Base-by-base conservation (phyloP, 108 stramenopile genomes). In the Cyclotella sp. region DNA sequence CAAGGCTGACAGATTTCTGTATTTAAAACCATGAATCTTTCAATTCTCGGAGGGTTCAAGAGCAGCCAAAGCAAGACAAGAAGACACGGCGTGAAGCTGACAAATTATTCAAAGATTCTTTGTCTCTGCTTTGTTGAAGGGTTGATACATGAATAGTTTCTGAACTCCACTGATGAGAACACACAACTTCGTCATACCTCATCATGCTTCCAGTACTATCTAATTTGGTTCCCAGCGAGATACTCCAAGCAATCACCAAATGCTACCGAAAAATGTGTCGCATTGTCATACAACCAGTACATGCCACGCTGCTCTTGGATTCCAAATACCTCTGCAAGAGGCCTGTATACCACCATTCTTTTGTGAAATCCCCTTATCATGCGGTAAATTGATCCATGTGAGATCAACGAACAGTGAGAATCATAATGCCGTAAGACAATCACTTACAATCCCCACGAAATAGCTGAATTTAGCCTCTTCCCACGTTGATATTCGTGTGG, bases 331-430 rank as follows among this genome's bases (percentile, higher is more conserved):
- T 62, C 39, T 24, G 60, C 60, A 39, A 62, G 60, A 3, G 60
- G 60, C 11, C 60, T 62, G 24, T 62, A 62, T 9, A 62, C 34
- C 19, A 62, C 39, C 60, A 62, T 62, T 40, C 60, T 30, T 62
- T 62, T 62, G 9, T 40, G 1, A 40, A 62, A 62, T 40, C 60
- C 60, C 24, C 60, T 62, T 6, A 24, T 24, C 26, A 5, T 3
- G 21, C 26, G 5, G 5, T 21, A 27, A 54, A 21, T 27, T 58
- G 22, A 26, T 39, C 10, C 16, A 30, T 0, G 30, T 12, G 9
- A n/a, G 39, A 40, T 34, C 60, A 62, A 30, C 15, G 15, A 39
- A 58, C 12, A 24, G 21, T 26, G 24, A 16, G 4, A 58, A 26
- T 24, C 22, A 1, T 13, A 58, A 21, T 24, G 4, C 24, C 26